phyloP scores from a whole-genome alignment of 2,329 filamentous ascomycete genomes.

The Trichoderma sp. region DNA sequence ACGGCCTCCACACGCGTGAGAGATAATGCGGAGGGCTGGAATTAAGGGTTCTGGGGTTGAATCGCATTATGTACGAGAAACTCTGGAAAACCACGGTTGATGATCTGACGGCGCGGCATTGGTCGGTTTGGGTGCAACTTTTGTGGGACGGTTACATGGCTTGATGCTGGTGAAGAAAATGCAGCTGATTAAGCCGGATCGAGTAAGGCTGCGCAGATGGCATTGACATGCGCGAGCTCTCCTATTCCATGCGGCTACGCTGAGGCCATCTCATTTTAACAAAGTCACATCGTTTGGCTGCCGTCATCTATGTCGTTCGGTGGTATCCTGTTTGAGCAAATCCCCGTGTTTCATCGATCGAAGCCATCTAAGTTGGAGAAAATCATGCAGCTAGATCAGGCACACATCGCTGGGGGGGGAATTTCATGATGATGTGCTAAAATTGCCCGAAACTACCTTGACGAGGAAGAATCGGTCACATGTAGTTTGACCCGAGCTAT shows the following conservation, averaged over 20 bases:
- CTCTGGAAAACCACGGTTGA: background rate
- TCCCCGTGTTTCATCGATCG: background rate
- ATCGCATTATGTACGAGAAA: conserved; percentile 24
- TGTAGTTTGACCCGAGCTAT: background rate
- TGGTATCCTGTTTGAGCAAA: background rate
- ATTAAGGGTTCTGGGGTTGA: conserved; percentile 25
- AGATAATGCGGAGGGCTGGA: conserved; percentile 20
- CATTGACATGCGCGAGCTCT: background rate
- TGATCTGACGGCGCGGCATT: conserved; percentile 13
- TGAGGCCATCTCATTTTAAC: background rate
- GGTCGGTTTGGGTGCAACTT: background rate
- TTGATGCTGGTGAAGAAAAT: background rate
- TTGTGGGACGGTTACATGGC: background rate
- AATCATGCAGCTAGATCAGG: background rate
- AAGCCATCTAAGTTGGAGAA: background rate
- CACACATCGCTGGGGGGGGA: background rate
- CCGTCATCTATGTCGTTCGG: background rate
- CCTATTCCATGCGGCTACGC: background rate
- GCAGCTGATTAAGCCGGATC: background rate
- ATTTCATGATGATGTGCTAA: background rate
- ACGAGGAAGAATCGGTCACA: background rate
- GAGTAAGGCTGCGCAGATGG: background rate
- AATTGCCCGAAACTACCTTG: background rate
- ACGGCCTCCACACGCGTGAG: conserved; percentile 19
- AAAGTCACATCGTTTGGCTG: background rate